Conservation (phyloP, 2,329 filamentous ascomycete genomes). For the Aspergillus fumigatus region DNA sequence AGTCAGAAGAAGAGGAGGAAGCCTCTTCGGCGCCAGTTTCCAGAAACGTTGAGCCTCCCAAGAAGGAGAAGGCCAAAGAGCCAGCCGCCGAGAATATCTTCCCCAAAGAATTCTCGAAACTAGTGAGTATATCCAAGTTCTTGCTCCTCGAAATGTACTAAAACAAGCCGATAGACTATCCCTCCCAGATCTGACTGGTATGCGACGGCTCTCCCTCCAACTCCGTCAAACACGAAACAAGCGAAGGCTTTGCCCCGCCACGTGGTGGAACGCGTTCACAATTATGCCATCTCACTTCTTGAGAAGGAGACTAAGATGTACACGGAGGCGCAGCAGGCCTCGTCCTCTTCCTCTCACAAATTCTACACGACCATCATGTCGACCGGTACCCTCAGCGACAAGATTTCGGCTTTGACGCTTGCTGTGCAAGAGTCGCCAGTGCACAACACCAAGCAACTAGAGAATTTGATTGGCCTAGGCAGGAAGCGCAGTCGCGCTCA, state of each 20-base stretch:
- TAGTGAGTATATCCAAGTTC: constrained; percentile 21
- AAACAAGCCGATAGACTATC: constrained; percentile 45
- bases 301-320: constrained; percentile 76
- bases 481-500: constrained; percentile 90
- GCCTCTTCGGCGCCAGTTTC: constrained; percentile 18
- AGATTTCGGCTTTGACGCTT: constrained; percentile 89
- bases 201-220: constrained; percentile 51
- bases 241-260: constrained; percentile 46
- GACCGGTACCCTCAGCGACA: constrained; percentile 92
- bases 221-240: constrained; percentile 45
- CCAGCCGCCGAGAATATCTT: constrained; percentile 19
- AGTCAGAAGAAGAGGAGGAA: constrained; percentile 31
- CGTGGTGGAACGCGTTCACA: constrained; percentile 53
- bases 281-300: constrained; percentile 69
- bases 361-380: constrained; percentile 97
- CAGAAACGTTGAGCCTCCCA: constrained; percentile 19
- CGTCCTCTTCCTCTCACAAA: constrained; percentile 82
- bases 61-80: constrained; percentile 16
- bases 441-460: constrained; percentile 85
- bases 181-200: constrained; percentile 66
- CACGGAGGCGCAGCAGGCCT: constrained; percentile 62
- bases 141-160: constrained; percentile 1
- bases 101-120: constrained; percentile 34
- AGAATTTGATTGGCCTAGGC: constrained; percentile 76
- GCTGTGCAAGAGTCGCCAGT: constrained; percentile 94